Conservation (phyloP, 2,329 filamentous ascomycete species). For the Sordariomycetes sp. region DNA sequence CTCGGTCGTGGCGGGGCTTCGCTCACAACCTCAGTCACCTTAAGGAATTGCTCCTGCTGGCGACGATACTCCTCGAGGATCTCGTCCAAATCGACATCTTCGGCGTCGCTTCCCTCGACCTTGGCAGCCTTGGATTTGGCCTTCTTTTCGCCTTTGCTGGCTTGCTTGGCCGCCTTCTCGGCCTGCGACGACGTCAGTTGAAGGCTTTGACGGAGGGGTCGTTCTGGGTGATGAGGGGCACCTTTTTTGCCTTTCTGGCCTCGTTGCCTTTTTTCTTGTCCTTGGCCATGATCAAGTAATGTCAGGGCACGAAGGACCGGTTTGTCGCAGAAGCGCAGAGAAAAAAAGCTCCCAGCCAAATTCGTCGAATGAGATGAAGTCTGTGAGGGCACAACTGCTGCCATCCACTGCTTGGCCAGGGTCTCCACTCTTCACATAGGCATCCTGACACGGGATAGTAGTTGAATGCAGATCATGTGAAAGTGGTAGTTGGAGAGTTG, state of each 20-base stretch:
- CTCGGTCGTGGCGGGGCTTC: conserved; percentile 67
- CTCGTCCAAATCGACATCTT: conserved; percentile 87
- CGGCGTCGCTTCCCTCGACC: conserved; percentile 73
- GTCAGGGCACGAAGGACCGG: too few species aligned
- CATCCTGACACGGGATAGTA: too few species aligned
- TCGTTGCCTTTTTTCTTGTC: conserved; percentile 41
- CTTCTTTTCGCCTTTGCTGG: conserved; percentile 85
- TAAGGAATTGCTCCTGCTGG: conserved; percentile 88
- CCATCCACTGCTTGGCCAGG: too few species aligned
- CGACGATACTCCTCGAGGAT: conserved; percentile 90
- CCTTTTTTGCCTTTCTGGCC: conserved; percentile 42
- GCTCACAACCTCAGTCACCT: conserved; percentile 74
- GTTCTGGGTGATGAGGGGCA: conserved; percentile 12
- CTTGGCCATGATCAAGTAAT: conserved; percentile 31
- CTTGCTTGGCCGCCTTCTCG: conserved; percentile 68
- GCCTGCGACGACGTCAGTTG: conserved; percentile 22
- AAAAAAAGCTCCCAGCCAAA: too few species aligned
- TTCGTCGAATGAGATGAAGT: too few species aligned
- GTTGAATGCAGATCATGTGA: too few species aligned
- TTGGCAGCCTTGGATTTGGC: conserved; percentile 62
- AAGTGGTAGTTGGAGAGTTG: too few species aligned
- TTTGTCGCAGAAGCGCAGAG: too few species aligned
- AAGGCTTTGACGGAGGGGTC: conserved; percentile 2
- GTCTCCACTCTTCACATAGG: too few species aligned
- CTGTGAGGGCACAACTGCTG: too few species aligned